These are phyloP conservation scores for Vicia sativa DNA, from an alignment of 306 rosid genomes.

Conservation along the genomic window DNA sequence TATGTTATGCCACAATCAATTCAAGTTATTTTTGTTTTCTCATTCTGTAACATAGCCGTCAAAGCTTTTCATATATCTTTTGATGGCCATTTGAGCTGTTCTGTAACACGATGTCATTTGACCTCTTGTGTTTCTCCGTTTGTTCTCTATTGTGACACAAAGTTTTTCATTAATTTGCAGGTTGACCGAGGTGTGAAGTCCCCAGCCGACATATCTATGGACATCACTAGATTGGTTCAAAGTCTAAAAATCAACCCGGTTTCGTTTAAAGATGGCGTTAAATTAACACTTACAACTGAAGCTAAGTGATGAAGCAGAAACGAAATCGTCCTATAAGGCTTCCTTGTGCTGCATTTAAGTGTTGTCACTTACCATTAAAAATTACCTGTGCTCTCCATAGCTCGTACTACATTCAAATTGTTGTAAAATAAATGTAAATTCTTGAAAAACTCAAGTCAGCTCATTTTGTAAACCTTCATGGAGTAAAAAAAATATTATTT, in stretches of 20 bases:
- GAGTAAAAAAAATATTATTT: not conserved
- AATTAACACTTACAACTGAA: conserved; percentile 60
- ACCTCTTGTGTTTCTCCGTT: conserved; percentile 11
- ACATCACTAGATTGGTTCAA: conserved; percentile 67
- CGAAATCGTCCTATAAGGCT: conserved; percentile 17
- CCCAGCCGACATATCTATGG: conserved; percentile 95
- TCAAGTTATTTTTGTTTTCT: conserved; percentile 22
- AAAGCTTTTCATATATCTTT: conserved; percentile 23
- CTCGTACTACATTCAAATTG: conserved; percentile 25
- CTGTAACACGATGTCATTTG: conserved; percentile 21
- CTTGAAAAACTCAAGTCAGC: conserved; percentile 4
- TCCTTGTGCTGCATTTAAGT: conserved; percentile 21
- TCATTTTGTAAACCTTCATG: conserved; percentile 14
- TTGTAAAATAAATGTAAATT: conserved; percentile 30
- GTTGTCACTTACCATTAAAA: conserved; percentile 12
- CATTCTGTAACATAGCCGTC: conserved; percentile 10
- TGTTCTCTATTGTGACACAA: conserved; percentile 10
- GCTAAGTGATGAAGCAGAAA: conserved; percentile 45
- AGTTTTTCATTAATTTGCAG: conserved; percentile 43
- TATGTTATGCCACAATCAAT: conserved; percentile 9
- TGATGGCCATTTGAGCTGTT: conserved; percentile 24
- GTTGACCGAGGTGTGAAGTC: conserved; percentile 88
- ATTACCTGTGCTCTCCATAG: conserved; percentile 5
- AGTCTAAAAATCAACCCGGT: conserved; percentile 61
- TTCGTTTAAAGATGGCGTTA: conserved; percentile 73